These are phyloP conservation scores for Acanthochlamys bracteata DNA, from an alignment of 106 monocot genomes.

Conservation along the genomic window DNA sequence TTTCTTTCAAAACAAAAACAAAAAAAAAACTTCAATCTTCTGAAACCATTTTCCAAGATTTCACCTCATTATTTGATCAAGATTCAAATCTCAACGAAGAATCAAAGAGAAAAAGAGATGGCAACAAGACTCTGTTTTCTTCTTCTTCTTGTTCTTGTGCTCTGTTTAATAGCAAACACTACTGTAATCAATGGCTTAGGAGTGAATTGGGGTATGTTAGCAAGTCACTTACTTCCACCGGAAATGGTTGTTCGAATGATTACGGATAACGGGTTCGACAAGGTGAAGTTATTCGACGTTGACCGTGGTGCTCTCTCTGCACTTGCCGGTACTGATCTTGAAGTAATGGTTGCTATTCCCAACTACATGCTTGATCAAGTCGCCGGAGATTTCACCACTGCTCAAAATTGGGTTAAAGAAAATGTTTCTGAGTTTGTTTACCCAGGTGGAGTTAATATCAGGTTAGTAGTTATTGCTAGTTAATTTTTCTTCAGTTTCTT, in stretches of 20 bases:
- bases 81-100: no score
- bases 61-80: no score
- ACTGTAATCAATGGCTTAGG: constrained; percentile 9
- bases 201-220: constrained; percentile 49
- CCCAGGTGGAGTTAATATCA: constrained; percentile 20
- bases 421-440: constrained; percentile 17
- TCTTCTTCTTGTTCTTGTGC: no score
- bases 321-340: constrained; percentile 21
- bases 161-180: no score
- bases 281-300: constrained; percentile 41
- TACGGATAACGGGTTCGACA: constrained; percentile 20
- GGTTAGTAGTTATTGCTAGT: constrained; percentile 2
- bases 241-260: constrained; percentile 29
- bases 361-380: constrained; percentile 22
- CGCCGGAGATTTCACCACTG: not conserved
- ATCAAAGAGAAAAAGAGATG: no score
- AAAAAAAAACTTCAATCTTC: no score
- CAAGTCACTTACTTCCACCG: constrained; percentile 37
- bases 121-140: no score
- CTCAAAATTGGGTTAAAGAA: constrained; percentile 18
- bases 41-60: no score
- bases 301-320: constrained; percentile 19
- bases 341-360: constrained; percentile 35
- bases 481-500: not conserved
- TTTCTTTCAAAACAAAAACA: no score